phyloP scores from a whole-genome alignment of 768 basidiomycete species.

The Lactifluus pinguis region DNA sequence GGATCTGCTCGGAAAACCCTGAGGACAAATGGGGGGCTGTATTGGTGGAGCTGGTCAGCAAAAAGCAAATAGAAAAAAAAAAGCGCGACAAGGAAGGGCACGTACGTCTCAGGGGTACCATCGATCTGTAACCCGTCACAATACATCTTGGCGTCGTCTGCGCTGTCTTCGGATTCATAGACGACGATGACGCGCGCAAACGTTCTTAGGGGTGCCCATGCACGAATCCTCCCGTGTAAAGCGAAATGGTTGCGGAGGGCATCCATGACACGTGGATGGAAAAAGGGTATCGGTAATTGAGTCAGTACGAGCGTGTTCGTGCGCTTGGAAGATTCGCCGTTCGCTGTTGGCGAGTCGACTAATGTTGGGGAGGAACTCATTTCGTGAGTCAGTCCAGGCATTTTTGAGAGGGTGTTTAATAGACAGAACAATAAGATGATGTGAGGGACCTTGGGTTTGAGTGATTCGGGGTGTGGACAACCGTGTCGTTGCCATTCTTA shows the following conservation, averaged over 20 bases:
- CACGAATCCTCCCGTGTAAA: constrained; percentile 70
- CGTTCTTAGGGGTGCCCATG: constrained; percentile 81
- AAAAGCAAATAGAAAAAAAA: background rate
- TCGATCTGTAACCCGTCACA: constrained; percentile 59
- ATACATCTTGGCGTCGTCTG: constrained; percentile 54
- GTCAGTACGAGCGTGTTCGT: constrained; percentile 88
- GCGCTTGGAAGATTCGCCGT: constrained; percentile 18
- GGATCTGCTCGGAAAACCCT: constrained; percentile 70
- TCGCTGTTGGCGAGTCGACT: background rate
- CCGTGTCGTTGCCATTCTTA: background rate
- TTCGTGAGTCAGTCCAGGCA: constrained; percentile 14
- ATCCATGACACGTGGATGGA: constrained; percentile 57
- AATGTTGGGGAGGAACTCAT: constrained; percentile 1
- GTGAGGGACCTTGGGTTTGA: too few relatives aligned
- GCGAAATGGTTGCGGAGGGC: constrained; percentile 66
- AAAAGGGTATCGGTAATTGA: constrained; percentile 66
- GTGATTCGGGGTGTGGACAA: background rate
- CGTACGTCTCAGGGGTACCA: constrained; percentile 43
- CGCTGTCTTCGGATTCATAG: constrained; percentile 53
- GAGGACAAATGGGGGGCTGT: constrained; percentile 42
- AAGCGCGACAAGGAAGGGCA: background rate
- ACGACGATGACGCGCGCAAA: constrained; percentile 82
- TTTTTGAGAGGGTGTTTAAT: background rate
- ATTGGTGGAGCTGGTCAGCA: background rate
- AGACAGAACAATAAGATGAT: background rate